These are phyloP conservation scores for Gloeostereum incarnatum DNA, from an alignment of 768 basidiomycete species.

Conservation along the genomic window DNA sequence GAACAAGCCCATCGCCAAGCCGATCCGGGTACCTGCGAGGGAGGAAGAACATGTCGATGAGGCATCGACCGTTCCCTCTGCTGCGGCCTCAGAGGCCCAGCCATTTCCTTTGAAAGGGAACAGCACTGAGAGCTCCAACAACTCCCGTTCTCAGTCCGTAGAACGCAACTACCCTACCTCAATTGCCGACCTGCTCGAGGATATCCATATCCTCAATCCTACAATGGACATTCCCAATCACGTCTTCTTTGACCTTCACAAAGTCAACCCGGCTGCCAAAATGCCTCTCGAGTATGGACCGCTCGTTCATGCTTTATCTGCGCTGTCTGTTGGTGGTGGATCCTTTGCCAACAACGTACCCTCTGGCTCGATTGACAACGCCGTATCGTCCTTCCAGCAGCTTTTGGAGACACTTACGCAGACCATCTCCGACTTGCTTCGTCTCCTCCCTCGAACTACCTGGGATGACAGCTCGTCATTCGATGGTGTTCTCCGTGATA, in stretches of 20 bases:
- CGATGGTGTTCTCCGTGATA: constrained; percentile 77
- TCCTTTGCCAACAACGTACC: constrained; percentile 81
- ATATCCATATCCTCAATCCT: constrained; percentile 54
- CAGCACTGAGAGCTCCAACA: constrained; percentile 35
- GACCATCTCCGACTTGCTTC: constrained; percentile 79
- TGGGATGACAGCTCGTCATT: constrained; percentile 90
- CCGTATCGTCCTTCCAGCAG: constrained; percentile 85
- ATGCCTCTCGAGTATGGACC: constrained; percentile 82
- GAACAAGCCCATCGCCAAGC: constrained; percentile 55
- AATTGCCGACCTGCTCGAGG: constrained; percentile 56
- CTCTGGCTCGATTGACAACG: constrained; percentile 83
- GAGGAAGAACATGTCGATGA: constrained; percentile 45
- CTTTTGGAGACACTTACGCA: constrained; percentile 83
- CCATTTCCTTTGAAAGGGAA: constrained; percentile 23
- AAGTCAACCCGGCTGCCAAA: constrained; percentile 66
- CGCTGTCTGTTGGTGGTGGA: constrained; percentile 77
- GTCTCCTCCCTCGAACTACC: constrained; percentile 78
- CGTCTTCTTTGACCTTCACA: constrained; percentile 66
- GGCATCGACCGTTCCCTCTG: constrained; percentile 30
- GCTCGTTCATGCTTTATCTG: constrained; percentile 77
- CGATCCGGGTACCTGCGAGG: constrained; percentile 42
- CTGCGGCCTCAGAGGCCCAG: constrained; percentile 38
- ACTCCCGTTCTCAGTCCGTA: constrained; percentile 54
- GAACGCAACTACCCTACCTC: constrained; percentile 42
- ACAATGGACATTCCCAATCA: constrained; percentile 58